Evolutionary conservation across 768 basidiomycete genomes (phyloP).

Genomic region (Jaapia argillacea): DNA sequence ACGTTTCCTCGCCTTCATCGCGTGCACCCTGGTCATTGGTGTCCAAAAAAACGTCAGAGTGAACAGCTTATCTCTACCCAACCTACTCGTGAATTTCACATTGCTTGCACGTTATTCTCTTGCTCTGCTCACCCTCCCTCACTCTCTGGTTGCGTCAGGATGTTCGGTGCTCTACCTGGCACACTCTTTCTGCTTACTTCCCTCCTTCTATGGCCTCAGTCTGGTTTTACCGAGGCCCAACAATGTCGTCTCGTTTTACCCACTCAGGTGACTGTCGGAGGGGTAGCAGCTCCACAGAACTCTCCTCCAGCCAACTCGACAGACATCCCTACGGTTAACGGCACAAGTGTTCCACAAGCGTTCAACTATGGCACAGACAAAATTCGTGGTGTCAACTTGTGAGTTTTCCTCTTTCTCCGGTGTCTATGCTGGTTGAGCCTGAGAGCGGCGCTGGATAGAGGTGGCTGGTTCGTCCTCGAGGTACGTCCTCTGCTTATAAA

Average conservation of each 20-base stretch:
- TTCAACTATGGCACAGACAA: constrained; percentile 35
- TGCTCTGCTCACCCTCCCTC: background rate
- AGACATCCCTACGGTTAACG: constrained; percentile 2
- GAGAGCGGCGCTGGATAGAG: constrained; percentile 21
- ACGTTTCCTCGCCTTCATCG: too few relatives aligned
- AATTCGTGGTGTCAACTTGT: constrained; percentile 57
- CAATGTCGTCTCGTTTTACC: constrained; percentile 14
- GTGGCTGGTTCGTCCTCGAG: constrained; percentile 58
- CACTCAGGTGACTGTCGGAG: constrained; percentile 1
- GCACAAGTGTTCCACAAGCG: constrained; percentile 16
- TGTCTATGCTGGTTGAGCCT: background rate
- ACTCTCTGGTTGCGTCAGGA: too few relatives aligned
- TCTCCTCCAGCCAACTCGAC: constrained; percentile 5
- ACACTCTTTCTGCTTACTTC: constrained; percentile 3
- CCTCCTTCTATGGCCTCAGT: constrained; percentile 6
- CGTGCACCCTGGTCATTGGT: too few relatives aligned
- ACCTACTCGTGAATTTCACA: too few relatives aligned
- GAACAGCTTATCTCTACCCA: too few relatives aligned
- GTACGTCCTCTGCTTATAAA: constrained; percentile 14
- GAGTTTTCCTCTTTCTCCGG: constrained; percentile 16
- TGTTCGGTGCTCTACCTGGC: background rate
- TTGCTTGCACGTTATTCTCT: too few relatives aligned
- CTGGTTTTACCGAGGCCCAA: constrained; percentile 11
- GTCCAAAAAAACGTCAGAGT: too few relatives aligned
- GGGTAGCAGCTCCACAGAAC: constrained; percentile 7